These are phyloP conservation scores for Phytophthora chlamydospora DNA, from an alignment of 352 stramenopile genomes.

Conservation along the genomic window DNA sequence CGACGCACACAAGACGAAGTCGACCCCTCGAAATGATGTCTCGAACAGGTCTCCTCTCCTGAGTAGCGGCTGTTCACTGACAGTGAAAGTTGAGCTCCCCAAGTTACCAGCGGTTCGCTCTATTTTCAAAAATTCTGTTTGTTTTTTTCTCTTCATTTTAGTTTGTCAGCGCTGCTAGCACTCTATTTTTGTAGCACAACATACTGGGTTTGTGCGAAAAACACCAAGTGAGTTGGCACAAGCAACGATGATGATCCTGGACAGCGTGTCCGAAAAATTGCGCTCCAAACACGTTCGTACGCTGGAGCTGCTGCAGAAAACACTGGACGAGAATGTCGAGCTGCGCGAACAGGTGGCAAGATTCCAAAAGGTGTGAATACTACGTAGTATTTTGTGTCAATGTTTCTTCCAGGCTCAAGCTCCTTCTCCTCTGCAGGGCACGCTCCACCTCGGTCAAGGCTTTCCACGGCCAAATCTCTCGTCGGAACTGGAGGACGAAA, in stretches of 20 bases:
- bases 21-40: constrained; percentile 17
- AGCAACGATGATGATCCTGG: constrained; percentile 52
- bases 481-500: constrained; percentile 65
- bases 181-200: constrained; percentile 10
- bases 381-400: background rate
- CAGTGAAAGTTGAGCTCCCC: too few relatives aligned
- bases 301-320: constrained; percentile 81
- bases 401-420: background rate
- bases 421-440: constrained; percentile 30
- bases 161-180: too few relatives aligned
- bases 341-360: constrained; percentile 52
- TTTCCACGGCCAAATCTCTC: constrained; percentile 47
- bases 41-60: constrained; percentile 12
- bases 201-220: background rate
- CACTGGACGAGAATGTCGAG: constrained; percentile 77
- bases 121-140: too few relatives aligned
- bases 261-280: constrained; percentile 70
- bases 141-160: constrained; percentile 10
- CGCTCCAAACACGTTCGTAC: constrained; percentile 84
- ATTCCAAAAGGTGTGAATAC: constrained; percentile 49
- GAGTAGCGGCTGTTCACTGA: background rate
- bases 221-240: background rate
- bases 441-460: constrained; percentile 52
- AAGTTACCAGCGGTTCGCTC: too few relatives aligned
- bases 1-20: constrained; percentile 26